These are phyloP conservation scores for Mimosa bimucronata DNA, from an alignment of 306 rosid genomes.

Conservation along the genomic window DNA sequence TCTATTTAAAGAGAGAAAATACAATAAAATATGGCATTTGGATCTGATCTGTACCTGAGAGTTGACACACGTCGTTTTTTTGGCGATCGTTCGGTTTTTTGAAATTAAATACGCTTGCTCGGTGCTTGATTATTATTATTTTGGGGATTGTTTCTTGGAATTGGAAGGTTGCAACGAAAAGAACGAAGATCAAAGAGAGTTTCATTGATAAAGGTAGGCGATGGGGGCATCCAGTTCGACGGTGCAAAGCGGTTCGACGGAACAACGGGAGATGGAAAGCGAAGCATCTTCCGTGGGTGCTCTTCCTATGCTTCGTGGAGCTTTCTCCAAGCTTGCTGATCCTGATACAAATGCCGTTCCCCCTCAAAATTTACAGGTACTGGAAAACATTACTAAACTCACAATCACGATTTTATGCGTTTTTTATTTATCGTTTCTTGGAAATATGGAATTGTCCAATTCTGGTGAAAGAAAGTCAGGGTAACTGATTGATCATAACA, in stretches of 20 bases:
- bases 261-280: conserved; percentile 69
- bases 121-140: neutral
- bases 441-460: neutral
- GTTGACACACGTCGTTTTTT: neutral
- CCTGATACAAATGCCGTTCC: conserved; percentile 61
- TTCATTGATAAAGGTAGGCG: conserved; percentile 12
- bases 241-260: conserved; percentile 51
- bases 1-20: neutral
- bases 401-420: conserved; percentile 4
- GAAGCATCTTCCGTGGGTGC: conserved; percentile 76
- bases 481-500: neutral
- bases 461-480: neutral
- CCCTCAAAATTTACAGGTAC: conserved; percentile 58
- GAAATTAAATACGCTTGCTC: neutral
- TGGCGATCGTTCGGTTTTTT: neutral
- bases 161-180: neutral
- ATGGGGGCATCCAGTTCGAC: conserved; percentile 89
- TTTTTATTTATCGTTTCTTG: neutral
- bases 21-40: neutral
- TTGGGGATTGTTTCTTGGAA: neutral
- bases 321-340: conserved; percentile 67
- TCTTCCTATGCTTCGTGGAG: conserved; percentile 72
- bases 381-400: conserved; percentile 4
- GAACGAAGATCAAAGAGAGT: too few relatives aligned
- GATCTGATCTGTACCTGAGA: neutral